A percentile compares a stretch with the other conserved stretches of the same genome.
Conservation (phyloP, 2,329 filamentous ascomycete genomes). For the Venturia effusa region DNA sequence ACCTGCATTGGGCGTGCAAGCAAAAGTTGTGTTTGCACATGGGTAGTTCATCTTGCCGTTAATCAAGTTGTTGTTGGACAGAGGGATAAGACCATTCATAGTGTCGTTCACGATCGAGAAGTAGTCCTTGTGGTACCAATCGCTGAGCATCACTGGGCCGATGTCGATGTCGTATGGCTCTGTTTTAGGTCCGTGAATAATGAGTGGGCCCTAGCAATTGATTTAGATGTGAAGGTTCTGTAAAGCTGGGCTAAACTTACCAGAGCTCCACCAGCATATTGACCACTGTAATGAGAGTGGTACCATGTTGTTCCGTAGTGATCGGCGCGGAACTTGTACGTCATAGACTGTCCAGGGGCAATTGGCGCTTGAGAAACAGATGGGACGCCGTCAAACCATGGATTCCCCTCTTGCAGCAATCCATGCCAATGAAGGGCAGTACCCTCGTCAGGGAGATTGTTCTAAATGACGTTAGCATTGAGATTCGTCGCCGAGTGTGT, state of each 20-base stretch:
- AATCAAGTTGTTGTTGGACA: conserved; percentile 14
- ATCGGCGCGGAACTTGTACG: conserved; percentile 21
- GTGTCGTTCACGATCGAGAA: conserved; percentile 14
- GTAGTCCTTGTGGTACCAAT: conserved; percentile 18
- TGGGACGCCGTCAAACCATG: conserved; percentile 27
- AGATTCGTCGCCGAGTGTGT: no score
- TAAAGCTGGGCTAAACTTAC: neutral
- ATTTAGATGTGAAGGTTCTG: neutral
- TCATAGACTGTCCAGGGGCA: conserved; percentile 20
- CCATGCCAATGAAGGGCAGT: conserved; percentile 26
- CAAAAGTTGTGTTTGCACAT: conserved; percentile 16
- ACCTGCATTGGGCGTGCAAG: conserved; percentile 18
- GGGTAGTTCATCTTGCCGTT: conserved; percentile 21
- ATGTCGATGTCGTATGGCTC: conserved; percentile 20
- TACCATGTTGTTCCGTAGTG: conserved; percentile 12
- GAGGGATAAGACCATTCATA: conserved; percentile 12
- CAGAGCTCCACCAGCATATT: conserved; percentile 20
- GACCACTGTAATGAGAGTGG: conserved; percentile 19
- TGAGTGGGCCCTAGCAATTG: conserved; percentile 16
- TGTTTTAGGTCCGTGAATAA: conserved; percentile 19
- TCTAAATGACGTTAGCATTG: conserved; percentile 9
- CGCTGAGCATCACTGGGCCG: conserved; percentile 18
- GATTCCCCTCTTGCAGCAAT: conserved; percentile 22
- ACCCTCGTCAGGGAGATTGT: conserved; percentile 20
- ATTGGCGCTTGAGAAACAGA: conserved; percentile 25